A percentile compares a stretch with the other conserved stretches of the same genome.
phyloP scores from a whole-genome alignment of 2,329 filamentous ascomycete genomes.

The Calcarisporium arbuscula region DNA sequence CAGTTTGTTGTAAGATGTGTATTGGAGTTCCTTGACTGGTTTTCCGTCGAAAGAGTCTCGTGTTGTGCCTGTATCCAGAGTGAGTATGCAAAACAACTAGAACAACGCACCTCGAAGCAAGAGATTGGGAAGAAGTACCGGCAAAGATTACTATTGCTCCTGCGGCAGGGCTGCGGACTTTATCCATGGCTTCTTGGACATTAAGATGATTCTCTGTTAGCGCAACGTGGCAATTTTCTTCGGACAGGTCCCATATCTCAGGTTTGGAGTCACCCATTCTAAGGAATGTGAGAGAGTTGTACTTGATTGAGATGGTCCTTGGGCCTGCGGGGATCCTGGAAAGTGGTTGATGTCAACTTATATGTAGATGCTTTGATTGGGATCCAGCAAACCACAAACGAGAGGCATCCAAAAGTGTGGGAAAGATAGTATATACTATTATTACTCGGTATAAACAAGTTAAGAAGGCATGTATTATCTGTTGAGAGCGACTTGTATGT shows the following conservation, averaged over 20 bases:
- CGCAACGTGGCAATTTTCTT: conserved; percentile 56
- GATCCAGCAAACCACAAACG: no score
- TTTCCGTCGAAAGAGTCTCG: conserved; percentile 67
- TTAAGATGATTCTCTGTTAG: conserved; percentile 60
- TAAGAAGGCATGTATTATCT: no score
- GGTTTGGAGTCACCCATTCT: conserved; percentile 11
- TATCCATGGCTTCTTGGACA: conserved; percentile 50
- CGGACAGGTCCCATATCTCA: conserved; percentile 33
- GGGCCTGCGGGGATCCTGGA: no score
- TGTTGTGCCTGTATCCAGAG: conserved; percentile 58
- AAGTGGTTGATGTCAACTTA: no score
- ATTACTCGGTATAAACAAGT: no score
- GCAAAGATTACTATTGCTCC: conserved; percentile 74
- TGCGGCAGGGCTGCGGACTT: conserved; percentile 65
- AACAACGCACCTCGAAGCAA: no score
- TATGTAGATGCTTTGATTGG: no score
- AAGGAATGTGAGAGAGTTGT: not conserved
- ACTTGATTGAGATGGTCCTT: not conserved
- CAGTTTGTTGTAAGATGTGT: conserved; percentile 65
- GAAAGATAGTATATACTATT: no score
- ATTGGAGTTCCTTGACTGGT: conserved; percentile 67
- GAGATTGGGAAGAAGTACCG: conserved; percentile 39
- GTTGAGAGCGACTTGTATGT: no score
- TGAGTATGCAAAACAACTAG: conserved; percentile 3
- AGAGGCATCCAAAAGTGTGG: no score